These are phyloP conservation scores for Chalciporus chontae DNA, from an alignment of 768 basidiomycete genomes.

Conservation along the genomic window DNA sequence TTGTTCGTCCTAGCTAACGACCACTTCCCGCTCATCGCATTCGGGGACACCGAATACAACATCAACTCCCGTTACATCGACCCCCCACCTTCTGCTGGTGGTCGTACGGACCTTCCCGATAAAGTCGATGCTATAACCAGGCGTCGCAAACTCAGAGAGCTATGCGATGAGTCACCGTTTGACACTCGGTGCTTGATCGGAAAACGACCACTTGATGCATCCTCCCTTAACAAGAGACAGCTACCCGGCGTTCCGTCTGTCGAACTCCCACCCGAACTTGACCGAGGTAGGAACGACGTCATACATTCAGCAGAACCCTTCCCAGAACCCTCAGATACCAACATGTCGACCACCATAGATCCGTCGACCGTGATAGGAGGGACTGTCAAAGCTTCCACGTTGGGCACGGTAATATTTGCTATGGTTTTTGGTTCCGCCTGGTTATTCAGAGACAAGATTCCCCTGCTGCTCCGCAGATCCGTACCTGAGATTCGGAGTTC, in stretches of 20 bases:
- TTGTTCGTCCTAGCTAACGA: constrained; percentile 84
- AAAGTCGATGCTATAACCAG: constrained; percentile 45
- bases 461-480: constrained; percentile 8
- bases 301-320: constrained; percentile 15
- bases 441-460: constrained; percentile 23
- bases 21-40: constrained; percentile 78
- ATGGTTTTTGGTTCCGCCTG: constrained; percentile 21
- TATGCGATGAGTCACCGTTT: constrained; percentile 36
- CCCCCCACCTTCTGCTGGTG: constrained; percentile 30
- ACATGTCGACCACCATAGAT: constrained; percentile 11
- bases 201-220: constrained; percentile 49
- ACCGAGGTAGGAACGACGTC: constrained; percentile 6
- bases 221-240: constrained; percentile 48
- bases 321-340: constrained; percentile 16
- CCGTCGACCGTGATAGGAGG: constrained; percentile 17
- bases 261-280: constrained; percentile 27
- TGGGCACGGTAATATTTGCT: constrained; percentile 24
- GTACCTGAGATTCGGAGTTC: constrained; percentile 1
- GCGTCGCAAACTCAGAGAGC: constrained; percentile 40
- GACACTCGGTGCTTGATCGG: constrained; percentile 65
- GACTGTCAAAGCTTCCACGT: constrained; percentile 11
- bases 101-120: constrained; percentile 33
- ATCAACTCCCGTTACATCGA: constrained; percentile 34
- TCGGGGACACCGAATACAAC: constrained; percentile 46
- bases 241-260: constrained; percentile 54